Evolutionary conservation across 257 asterid genomes (phyloP).

Genomic region (Solanum commersonii): DNA sequence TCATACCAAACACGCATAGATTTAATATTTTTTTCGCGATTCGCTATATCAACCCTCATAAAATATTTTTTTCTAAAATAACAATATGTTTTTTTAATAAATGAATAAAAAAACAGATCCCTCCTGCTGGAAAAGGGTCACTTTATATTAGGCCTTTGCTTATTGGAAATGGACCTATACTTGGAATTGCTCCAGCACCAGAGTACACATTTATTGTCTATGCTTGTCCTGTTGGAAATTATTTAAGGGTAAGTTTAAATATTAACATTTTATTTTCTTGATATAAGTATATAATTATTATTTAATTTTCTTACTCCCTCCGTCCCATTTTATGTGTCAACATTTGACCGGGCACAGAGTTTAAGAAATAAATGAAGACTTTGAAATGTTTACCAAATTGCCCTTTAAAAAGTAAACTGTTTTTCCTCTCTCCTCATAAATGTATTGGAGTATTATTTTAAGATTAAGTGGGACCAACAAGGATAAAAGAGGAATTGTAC

Average conservation of each 20-base stretch:
- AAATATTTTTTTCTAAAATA: background rate
- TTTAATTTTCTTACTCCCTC: background rate
- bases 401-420: no score
- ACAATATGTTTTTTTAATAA: no score
- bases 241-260: slow-evolving; percentile 43
- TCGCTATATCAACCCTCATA: background rate
- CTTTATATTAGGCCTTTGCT: slow-evolving; percentile 79
- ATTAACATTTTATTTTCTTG: background rate
- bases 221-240: slow-evolving; percentile 88
- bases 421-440: no score
- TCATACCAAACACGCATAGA: background rate
- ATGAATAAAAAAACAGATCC: slow-evolving; percentile 40
- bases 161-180: slow-evolving; percentile 68
- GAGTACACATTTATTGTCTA: slow-evolving; percentile 70
- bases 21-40: background rate
- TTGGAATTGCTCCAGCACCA: slow-evolving; percentile 69
- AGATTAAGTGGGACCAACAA: no score
- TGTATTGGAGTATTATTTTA: no score
- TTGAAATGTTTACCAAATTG: no score
- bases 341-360: no score
- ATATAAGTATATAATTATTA: background rate
- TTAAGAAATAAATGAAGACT: no score
- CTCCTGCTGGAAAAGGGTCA: slow-evolving; percentile 85
- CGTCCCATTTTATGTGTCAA: no score
- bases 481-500: no score